phyloP scores from a whole-genome alignment of 805 yeast genomes.

The Saturnispora sekii region DNA sequence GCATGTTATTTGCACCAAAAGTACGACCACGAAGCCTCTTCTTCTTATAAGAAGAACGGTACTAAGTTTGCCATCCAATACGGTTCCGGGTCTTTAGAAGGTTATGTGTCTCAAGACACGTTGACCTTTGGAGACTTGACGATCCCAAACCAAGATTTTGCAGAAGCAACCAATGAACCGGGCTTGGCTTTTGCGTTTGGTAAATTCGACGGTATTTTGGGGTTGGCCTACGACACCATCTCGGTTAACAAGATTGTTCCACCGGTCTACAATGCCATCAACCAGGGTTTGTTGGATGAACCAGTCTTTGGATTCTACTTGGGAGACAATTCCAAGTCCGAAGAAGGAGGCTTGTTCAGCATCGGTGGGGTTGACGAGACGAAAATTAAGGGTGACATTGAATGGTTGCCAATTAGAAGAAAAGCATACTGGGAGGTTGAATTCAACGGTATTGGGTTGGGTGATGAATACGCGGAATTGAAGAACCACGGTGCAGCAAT shows the following conservation, averaged over 20 bases:
- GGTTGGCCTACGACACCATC: constrained; percentile 87
- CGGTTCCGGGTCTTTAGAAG: constrained; percentile 90
- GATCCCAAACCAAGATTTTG: constrained; percentile 87
- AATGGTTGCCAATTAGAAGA: constrained; percentile 97
- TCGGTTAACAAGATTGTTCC: constrained; percentile 87
- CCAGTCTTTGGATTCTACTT: constrained; percentile 84
- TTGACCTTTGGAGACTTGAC: constrained; percentile 73
- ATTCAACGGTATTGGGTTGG: constrained; percentile 82
- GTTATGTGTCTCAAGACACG: constrained; percentile 82
- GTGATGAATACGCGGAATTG: constrained; percentile 83
- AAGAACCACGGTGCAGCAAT: constrained; percentile 89
- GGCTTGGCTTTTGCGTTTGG: constrained; percentile 98
- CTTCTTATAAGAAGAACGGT: constrained; percentile 81
- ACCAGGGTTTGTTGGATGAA: constrained; percentile 71
- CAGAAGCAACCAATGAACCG: constrained; percentile 95
- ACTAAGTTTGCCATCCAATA: constrained; percentile 76
- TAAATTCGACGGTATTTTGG: constrained; percentile 95
- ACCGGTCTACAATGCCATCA: constrained; percentile 84
- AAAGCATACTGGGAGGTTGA: constrained; percentile 99
- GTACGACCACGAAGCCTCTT: constrained; percentile 76
- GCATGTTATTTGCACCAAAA: constrained; percentile 93
- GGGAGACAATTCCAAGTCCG: constrained; percentile 63
- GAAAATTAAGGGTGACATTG: constrained; percentile 71
- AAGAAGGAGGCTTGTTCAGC: constrained; percentile 83
- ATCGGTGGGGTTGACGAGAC: constrained; percentile 88